These are phyloP conservation scores for Cokeromyces recurvatus DNA, from an alignment of 371 early-diverging fungal genomes.

Conservation along the genomic window DNA sequence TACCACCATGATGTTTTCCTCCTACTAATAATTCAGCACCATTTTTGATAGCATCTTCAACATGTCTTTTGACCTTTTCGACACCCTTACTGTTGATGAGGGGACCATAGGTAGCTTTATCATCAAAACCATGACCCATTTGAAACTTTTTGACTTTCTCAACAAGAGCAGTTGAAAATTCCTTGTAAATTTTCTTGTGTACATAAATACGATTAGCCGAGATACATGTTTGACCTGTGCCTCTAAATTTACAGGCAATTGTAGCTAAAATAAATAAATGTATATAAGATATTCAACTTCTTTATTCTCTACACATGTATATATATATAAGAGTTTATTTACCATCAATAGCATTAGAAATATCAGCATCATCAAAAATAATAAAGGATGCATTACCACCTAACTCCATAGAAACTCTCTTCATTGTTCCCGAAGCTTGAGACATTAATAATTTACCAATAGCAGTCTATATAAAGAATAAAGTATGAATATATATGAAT, in stretches of 20 bases:
- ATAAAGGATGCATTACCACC: conserved; percentile 91
- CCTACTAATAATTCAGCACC: conserved; percentile 64
- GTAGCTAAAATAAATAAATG: conserved; percentile 21
- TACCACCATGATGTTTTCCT: conserved; percentile 52
- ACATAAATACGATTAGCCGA: conserved; percentile 87
- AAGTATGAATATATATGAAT: not conserved
- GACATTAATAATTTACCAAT: conserved; percentile 72
- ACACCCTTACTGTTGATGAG: conserved; percentile 68
- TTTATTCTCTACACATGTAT: no score
- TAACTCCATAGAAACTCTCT: conserved; percentile 75
- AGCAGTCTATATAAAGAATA: conserved; percentile 33
- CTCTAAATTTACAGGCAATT: conserved; percentile 78
- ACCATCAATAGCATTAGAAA: conserved; percentile 55
- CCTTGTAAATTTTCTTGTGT: conserved; percentile 68
- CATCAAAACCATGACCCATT: conserved; percentile 74
- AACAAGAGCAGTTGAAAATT: conserved; percentile 55
- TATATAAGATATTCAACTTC: not conserved
- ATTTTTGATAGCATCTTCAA: conserved; percentile 65
- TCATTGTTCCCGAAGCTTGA: conserved; percentile 71
- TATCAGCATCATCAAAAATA: conserved; percentile 81
- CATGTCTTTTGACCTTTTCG: conserved; percentile 63
- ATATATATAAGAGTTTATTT: not conserved
- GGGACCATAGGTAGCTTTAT: conserved; percentile 70
- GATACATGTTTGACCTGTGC: conserved; percentile 86
- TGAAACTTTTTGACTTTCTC: conserved; percentile 56